These are phyloP conservation scores for Nakazawaea ambrosiae DNA, from an alignment of 805 yeast species.

Conservation along the genomic window DNA sequence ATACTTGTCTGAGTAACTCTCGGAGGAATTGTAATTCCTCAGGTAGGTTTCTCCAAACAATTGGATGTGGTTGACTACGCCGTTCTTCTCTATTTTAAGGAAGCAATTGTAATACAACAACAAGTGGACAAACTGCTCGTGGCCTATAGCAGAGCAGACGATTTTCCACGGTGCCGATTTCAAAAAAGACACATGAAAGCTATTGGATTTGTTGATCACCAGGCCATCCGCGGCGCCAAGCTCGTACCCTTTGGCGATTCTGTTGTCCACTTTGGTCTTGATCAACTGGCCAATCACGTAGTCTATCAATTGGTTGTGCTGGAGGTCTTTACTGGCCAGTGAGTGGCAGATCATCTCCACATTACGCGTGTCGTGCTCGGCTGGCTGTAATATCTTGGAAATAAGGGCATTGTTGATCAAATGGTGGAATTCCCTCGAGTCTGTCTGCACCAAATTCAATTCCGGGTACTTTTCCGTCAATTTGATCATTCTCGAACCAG, in stretches of 20 bases:
- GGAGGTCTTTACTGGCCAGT: slow-evolving; percentile 2
- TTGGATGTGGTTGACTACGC: slow-evolving; percentile 18
- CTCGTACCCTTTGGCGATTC: slow-evolving; percentile 35
- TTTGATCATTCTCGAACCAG: slow-evolving; percentile 1
- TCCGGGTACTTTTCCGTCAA: slow-evolving; percentile 1
- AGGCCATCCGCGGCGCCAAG: slow-evolving; percentile 24
- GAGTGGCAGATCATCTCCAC: not conserved
- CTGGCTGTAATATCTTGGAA: not conserved
- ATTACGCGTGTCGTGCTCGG: not conserved
- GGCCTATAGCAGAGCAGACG: slow-evolving; percentile 33
- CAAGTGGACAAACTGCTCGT: slow-evolving; percentile 29
- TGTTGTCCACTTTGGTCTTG: slow-evolving; percentile 25
- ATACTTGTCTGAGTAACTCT: not conserved
- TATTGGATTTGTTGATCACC: slow-evolving; percentile 23
- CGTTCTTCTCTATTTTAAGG: slow-evolving; percentile 15
- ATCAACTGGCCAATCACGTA: slow-evolving; percentile 27
- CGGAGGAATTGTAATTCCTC: not conserved
- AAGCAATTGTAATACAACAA: slow-evolving; percentile 30
- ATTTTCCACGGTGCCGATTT: slow-evolving; percentile 38
- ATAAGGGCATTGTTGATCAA: too few relatives aligned
- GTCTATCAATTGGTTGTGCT: slow-evolving; percentile 33
- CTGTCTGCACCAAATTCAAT: too few relatives aligned
- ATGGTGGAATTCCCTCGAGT: too few relatives aligned
- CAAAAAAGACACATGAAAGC: slow-evolving; percentile 31
- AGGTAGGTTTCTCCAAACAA: slow-evolving; percentile 19